Evolutionary conservation across 2,329 filamentous ascomycete species (phyloP).

Genomic region (Trichoderma harzianum): DNA sequence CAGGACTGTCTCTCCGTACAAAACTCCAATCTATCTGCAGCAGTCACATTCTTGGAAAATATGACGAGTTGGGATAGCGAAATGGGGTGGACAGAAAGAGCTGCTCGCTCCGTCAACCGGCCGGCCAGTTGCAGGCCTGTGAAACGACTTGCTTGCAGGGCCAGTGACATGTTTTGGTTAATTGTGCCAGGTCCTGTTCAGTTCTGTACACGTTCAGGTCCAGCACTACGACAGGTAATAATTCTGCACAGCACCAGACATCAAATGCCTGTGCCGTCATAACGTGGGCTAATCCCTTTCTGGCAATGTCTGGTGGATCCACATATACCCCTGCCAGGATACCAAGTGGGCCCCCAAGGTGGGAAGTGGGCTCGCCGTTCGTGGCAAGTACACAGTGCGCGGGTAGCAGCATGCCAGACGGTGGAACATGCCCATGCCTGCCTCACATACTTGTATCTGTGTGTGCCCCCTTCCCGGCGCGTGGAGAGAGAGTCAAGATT

Average conservation of each 20-base stretch:
- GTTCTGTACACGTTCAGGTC: neutral
- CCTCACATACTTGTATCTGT: constrained; percentile 8
- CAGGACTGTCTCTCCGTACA: neutral
- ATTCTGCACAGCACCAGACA: neutral
- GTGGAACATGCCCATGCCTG: constrained; percentile 20
- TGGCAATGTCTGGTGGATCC: neutral
- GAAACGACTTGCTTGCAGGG: constrained; percentile 3
- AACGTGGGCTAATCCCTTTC: neutral
- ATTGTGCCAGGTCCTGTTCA: neutral
- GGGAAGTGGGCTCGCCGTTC: constrained; percentile 11
- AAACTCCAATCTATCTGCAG: constrained; percentile 2
- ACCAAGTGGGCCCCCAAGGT: neutral
- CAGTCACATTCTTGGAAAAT: constrained; percentile 6
- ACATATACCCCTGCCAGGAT: constrained; percentile 8
- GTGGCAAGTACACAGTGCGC: constrained; percentile 16
- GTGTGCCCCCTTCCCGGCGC: neutral
- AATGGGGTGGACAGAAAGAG: constrained; percentile 11
- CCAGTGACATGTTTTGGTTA: neutral
- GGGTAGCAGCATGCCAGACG: neutral
- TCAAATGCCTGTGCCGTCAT: neutral
- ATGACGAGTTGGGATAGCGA: constrained; percentile 13
- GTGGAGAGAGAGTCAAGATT: neutral
- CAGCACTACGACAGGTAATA: neutral
- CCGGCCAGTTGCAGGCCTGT: constrained; percentile 2
- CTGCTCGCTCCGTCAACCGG: constrained; percentile 5